Percentiles rank a stretch among this genome's conserved stretches.
Evolutionary conservation across 306 rosid species (phyloP).

Genomic region (Vachellia collinsii): DNA sequence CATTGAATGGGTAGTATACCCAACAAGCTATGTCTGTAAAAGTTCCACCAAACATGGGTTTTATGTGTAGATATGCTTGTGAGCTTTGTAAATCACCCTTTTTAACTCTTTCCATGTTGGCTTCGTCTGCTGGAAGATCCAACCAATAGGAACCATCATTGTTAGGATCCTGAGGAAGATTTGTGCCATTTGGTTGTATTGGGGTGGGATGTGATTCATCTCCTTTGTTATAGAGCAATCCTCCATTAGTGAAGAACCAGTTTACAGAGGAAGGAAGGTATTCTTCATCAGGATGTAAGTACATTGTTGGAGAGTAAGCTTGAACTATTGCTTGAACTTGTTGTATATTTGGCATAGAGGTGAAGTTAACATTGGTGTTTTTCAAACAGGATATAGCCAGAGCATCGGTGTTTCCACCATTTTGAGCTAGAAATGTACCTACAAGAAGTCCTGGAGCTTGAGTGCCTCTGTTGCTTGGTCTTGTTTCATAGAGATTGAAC

Average conservation of each 20-base stretch:
- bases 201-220: too few relatives aligned
- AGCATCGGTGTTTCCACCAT: conserved; percentile 23
- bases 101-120: too few relatives aligned
- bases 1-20: too few relatives aligned
- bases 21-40: too few relatives aligned
- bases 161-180: conserved; percentile 3
- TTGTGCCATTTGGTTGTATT: too few relatives aligned
- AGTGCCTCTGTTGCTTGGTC: conserved; percentile 36
- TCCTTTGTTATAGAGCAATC: too few relatives aligned
- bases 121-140: conserved; percentile 48
- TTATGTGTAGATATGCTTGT: conserved; percentile 46
- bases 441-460: conserved; percentile 50
- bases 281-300: too few relatives aligned
- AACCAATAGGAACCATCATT: conserved; percentile 64
- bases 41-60: conserved; percentile 31
- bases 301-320: too few relatives aligned
- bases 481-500: conserved; percentile 41
- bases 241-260: too few relatives aligned
- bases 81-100: conserved; percentile 47
- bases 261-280: too few relatives aligned
- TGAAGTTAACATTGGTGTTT: conserved; percentile 35
- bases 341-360: conserved; percentile 46
- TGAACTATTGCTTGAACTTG: too few relatives aligned
- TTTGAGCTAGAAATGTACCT: conserved; percentile 51
- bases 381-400: conserved; percentile 50